phyloP scores from a whole-genome alignment of 2,329 filamentous ascomycete species.

The Colletotrichum australisinense region DNA sequence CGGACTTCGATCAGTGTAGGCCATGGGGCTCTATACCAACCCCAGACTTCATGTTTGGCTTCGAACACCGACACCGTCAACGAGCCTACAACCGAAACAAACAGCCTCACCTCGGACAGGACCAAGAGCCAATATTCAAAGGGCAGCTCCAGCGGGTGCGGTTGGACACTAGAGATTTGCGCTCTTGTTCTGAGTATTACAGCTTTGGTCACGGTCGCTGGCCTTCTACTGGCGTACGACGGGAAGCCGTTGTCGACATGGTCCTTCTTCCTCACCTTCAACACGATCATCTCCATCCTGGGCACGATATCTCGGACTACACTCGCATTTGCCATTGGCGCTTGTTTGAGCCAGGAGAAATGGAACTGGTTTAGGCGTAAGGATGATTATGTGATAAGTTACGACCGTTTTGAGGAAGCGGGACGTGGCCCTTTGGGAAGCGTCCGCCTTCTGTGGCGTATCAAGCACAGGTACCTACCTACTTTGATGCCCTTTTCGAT shows the following conservation, averaged over 20 bases:
- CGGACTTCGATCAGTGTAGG: no score
- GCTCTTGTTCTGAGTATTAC: neutral
- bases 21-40: no score
- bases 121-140: no score
- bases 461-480: neutral
- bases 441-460: neutral
- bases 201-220: neutral
- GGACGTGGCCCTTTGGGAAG: slow-evolving; percentile 13
- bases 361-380: slow-evolving; percentile 11
- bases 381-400: neutral
- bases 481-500: no score
- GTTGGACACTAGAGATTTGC: neutral
- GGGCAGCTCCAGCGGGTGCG: neutral
- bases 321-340: neutral
- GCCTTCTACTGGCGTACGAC: neutral
- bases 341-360: slow-evolving; percentile 11
- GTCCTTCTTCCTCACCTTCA: neutral
- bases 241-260: neutral
- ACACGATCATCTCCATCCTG: slow-evolving; percentile 2
- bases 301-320: neutral
- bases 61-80: no score
- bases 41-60: no score
- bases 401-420: slow-evolving; percentile 10
- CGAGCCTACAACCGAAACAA: neutral
- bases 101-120: neutral